These are phyloP conservation scores for Penicillium paradoxum DNA, from an alignment of 495 filamentous ascomycete species.

Conservation along the genomic window DNA sequence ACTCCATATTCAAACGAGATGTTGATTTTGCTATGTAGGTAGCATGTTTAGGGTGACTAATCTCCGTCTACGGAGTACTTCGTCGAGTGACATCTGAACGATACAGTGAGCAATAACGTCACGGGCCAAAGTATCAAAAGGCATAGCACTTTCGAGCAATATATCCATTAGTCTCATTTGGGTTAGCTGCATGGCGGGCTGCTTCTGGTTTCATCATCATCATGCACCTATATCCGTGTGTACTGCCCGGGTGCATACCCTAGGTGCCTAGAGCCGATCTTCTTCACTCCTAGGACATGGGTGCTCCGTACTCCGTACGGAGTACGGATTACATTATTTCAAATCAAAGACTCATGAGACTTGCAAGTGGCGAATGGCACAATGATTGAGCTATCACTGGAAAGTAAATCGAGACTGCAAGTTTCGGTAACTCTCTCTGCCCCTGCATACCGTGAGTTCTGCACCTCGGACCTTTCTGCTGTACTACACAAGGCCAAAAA, in stretches of 20 bases:
- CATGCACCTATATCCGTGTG: too few relatives aligned
- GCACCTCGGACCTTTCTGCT: not conserved
- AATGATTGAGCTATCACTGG: not conserved
- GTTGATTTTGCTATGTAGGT: not conserved
- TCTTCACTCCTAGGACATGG: not conserved
- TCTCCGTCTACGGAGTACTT: too few relatives aligned
- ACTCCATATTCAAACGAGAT: not conserved
- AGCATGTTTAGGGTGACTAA: too few relatives aligned
- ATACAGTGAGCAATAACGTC: not conserved
- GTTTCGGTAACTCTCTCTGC: not conserved
- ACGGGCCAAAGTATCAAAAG: not conserved
- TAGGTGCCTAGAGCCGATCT: too few relatives aligned
- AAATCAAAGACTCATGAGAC: not conserved
- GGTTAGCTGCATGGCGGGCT: constrained; percentile 4
- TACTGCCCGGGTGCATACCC: not conserved
- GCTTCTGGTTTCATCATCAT: constrained; percentile 2
- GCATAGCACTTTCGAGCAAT: not conserved
- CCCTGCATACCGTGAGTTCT: not conserved
- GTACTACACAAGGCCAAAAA: not conserved
- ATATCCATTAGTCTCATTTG: not conserved
- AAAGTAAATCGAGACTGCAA: not conserved
- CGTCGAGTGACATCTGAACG: not conserved
- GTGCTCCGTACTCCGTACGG: too few relatives aligned
- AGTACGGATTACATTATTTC: too few relatives aligned
- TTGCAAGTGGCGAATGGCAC: not conserved